Evolutionary conservation across 108 stramenopile genomes (phyloP).

Genomic region (Aureococcus anophagefferens): DNA sequence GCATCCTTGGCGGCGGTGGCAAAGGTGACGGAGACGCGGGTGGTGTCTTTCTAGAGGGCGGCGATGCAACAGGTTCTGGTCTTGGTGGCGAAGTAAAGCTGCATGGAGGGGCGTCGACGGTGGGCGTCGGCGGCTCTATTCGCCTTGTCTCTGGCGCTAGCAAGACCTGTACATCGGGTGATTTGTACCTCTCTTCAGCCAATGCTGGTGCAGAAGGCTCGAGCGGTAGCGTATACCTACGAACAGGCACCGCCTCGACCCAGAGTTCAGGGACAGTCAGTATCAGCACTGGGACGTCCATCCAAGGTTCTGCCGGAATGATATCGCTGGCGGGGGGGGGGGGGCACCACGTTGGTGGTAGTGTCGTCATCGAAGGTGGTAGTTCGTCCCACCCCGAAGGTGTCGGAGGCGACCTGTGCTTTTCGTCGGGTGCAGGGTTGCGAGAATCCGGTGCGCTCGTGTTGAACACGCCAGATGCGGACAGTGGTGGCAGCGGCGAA

Average conservation of each 20-base stretch:
- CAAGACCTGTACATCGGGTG: neutral
- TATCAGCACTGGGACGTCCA: constrained; percentile 2
- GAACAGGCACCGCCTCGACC: neutral
- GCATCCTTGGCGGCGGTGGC: no score
- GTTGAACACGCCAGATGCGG: neutral
- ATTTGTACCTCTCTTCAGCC: neutral
- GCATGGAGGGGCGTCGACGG: neutral
- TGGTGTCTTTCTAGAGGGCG: neutral
- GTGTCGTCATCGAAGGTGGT: no score
- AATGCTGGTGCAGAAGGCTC: constrained; percentile 4
- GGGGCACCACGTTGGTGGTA: no score
- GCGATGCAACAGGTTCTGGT: neutral
- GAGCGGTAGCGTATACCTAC: neutral
- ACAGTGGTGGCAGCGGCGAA: neutral
- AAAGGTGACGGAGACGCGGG: no score
- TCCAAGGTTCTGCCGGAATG: neutral
- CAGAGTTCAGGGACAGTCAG: neutral
- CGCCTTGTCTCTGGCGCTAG: neutral
- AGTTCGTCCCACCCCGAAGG: no score
- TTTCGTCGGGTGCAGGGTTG: neutral
- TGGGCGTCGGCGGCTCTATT: constrained; percentile 1
- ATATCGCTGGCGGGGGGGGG: neutral
- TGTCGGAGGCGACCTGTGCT: neutral
- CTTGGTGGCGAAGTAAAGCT: constrained; percentile 5
- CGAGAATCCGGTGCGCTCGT: neutral